Evolutionary conservation across 2,329 filamentous ascomycete species (phyloP), one percentile per base, ranked within the genome.

Genomic region (Rhinocladiella similis): DNA sequence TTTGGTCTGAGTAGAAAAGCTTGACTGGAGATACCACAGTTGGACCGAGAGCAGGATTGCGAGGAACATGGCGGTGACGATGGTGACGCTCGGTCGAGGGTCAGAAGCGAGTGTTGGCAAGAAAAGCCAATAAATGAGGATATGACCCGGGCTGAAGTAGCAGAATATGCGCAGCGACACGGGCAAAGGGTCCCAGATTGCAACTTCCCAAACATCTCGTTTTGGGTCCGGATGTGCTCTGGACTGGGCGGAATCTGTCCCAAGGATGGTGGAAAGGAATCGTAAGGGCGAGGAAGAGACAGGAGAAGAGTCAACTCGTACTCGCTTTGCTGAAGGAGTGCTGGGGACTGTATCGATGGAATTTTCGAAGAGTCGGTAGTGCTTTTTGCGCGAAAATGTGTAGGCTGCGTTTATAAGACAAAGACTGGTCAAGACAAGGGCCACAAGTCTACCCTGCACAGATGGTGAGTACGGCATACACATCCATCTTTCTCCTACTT

Each of bases 141-240:
- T 83, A 73, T 99, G 95, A 0, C 91, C 89, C 0, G 94, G 94
- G 66, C 92, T 96, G 76, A 99, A 97, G 39, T 94, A 78, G 66
- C 90, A 94, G 69, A 97, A 91, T 2, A 97, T 77, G 36, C 87
- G 85, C 51, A 97, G 75, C 45, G 86, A 91, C 35, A 96, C 81
- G 1, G 92, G 91, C 46, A 93, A 82, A 33, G 95, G 94, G 70
- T 97, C 92, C 94, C 94, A 99, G 5, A 97, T 82, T 1, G 88
- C 83, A 48, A 99, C 75, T 73, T 99, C 92, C 94, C 94, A 99
- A 9, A 99, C 94, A 72, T 99, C 92, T 10, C 87, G 83, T 22
- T 83, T 82, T 54, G 86, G 84, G 69, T 94, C 88, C 0, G 93
- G 90, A 72, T 97, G 89, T 25, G 91, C 88, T 68, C 91, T 85